These are phyloP conservation scores for Flammula alnicola DNA, from an alignment of 1,284 basidiomycete species.

Conservation along the genomic window DNA sequence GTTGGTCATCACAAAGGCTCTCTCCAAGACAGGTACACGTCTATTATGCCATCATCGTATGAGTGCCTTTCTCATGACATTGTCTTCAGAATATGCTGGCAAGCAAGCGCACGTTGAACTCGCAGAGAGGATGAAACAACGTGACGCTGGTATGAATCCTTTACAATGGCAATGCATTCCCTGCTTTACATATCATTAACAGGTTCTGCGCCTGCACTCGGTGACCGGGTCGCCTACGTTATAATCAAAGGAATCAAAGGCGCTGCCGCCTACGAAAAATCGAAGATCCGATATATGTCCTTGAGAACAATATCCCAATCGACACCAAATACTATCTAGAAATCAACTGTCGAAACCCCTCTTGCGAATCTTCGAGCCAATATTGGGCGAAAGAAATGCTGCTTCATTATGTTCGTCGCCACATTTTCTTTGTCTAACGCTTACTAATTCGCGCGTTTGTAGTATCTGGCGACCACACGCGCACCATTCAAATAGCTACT, in stretches of 20 bases:
- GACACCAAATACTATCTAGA: slow-evolving; percentile 98
- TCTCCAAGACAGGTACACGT: slow-evolving; percentile 79
- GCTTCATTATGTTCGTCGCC: slow-evolving; percentile 71
- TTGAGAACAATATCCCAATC: slow-evolving; percentile 96
- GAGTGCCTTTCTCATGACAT: slow-evolving; percentile 1
- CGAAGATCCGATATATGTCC: slow-evolving; percentile 95
- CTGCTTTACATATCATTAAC: slow-evolving; percentile 5
- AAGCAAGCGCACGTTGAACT: slow-evolving; percentile 97
- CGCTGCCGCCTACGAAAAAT: slow-evolving; percentile 97
- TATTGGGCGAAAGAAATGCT: slow-evolving; percentile 91
- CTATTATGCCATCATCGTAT: not conserved
- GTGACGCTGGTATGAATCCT: slow-evolving; percentile 75
- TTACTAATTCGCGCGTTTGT: not conserved
- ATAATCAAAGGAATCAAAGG: slow-evolving; percentile 96
- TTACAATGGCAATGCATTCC: not conserved
- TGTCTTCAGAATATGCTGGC: slow-evolving; percentile 80
- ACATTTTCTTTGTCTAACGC: not conserved
- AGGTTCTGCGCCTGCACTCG: slow-evolving; percentile 90
- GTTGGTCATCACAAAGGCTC: slow-evolving; percentile 95
- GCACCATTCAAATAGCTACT: slow-evolving; percentile 92
- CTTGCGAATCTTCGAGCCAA: slow-evolving; percentile 97
- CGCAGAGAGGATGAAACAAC: slow-evolving; percentile 91
- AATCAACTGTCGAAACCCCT: slow-evolving; percentile 96
- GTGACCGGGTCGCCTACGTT: slow-evolving; percentile 97
- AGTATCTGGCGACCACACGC: slow-evolving; percentile 95